Evolutionary conservation across 2,329 filamentous ascomycete genomes (phyloP).

Genomic region (Davidsoniella virescens): DNA sequence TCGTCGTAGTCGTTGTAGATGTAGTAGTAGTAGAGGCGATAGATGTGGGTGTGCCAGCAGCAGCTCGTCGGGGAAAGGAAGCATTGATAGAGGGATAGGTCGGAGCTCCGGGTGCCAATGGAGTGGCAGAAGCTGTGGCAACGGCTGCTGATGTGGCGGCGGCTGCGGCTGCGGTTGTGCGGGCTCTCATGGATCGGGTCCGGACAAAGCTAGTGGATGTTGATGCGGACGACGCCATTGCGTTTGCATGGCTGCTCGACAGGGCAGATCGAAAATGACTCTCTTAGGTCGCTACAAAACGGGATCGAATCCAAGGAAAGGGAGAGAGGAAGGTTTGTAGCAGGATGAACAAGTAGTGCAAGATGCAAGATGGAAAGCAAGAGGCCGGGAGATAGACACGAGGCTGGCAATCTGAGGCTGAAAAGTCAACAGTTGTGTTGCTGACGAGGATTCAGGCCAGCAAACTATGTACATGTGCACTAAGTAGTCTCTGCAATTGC

Average conservation of each 20-base stretch:
- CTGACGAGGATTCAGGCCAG: too few relatives aligned
- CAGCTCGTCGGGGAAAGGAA: background rate
- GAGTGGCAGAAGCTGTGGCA: background rate
- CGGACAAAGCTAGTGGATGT: constrained; percentile 6
- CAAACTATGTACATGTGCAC: too few relatives aligned
- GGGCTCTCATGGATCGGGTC: constrained; percentile 9
- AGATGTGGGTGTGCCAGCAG: background rate
- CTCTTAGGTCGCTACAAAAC: background rate
- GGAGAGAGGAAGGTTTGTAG: background rate
- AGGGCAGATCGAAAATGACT: background rate
- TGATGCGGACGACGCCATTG: constrained; percentile 7
- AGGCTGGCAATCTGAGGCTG: background rate
- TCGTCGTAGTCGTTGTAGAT: constrained; percentile 1
- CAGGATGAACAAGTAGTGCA: background rate
- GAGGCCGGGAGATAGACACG: background rate
- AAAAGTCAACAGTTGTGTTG: too few relatives aligned
- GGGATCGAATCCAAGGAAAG: background rate
- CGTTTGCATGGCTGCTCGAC: constrained; percentile 7
- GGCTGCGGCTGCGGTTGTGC: background rate
- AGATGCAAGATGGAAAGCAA: background rate
- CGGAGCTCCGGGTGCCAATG: background rate
- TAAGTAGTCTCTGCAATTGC: too few relatives aligned
- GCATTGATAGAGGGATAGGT: background rate
- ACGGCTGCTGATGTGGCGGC: background rate
- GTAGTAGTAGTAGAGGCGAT: background rate